These are phyloP conservation scores for Punctularia strigosozonata DNA, from an alignment of 768 basidiomycete species.

Conservation along the genomic window DNA sequence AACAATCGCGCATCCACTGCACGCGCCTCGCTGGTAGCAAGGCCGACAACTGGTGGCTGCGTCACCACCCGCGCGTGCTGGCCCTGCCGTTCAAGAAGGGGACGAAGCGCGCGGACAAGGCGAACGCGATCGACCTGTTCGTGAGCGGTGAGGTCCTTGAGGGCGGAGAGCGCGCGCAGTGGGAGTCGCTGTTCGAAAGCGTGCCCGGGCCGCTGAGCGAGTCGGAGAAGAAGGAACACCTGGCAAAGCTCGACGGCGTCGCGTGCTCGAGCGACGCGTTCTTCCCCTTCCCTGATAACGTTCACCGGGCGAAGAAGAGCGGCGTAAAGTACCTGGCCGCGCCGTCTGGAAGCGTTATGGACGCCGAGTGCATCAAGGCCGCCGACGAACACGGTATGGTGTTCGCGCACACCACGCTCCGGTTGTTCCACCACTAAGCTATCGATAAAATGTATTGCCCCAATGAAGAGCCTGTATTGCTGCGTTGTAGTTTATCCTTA, in stretches of 20 bases:
- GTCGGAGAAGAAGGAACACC: slow-evolving; percentile 69
- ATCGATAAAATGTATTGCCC: too few species aligned
- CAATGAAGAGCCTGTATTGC: too few species aligned
- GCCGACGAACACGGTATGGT: slow-evolving; percentile 90
- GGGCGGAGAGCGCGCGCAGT: slow-evolving; percentile 80
- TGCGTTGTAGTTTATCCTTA: too few species aligned
- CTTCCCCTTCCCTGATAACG: slow-evolving; percentile 99
- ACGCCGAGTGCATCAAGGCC: slow-evolving; percentile 89
- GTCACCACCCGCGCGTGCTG: slow-evolving; percentile 91
- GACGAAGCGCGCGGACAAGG: slow-evolving; percentile 94
- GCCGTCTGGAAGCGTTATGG: slow-evolving; percentile 93
- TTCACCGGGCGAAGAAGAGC: slow-evolving; percentile 84
- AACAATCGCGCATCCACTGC: slow-evolving; percentile 98
- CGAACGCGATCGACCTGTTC: slow-evolving; percentile 95
- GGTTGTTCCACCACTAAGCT: slow-evolving; percentile 94
- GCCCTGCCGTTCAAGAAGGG: slow-evolving; percentile 93
- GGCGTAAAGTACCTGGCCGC: slow-evolving; percentile 90
- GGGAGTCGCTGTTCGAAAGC: slow-evolving; percentile 80
- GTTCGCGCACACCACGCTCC: slow-evolving; percentile 79
- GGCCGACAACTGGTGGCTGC: slow-evolving; percentile 99
- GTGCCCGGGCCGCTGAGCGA: slow-evolving; percentile 52
- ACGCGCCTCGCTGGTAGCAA: slow-evolving; percentile 95
- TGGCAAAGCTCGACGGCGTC: slow-evolving; percentile 65
- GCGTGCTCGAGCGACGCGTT: slow-evolving; percentile 96
- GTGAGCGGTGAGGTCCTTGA: slow-evolving; percentile 85